Base-by-base conservation (phyloP, 352 stramenopile species). In the Phytophthora pseudosyringae region DNA sequence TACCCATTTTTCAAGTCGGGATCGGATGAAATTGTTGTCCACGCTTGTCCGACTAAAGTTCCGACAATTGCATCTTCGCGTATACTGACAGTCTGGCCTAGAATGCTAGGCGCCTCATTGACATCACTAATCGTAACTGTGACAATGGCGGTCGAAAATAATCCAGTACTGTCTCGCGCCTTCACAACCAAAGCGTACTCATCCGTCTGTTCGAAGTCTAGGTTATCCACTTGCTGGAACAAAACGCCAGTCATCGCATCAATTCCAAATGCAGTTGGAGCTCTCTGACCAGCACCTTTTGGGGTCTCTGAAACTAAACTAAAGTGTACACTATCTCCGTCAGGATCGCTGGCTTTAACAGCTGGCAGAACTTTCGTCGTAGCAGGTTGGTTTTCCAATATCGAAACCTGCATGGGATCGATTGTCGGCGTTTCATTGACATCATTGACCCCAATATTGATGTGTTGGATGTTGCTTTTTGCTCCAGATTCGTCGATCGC, bases 261-360 rank as follows among this genome's bases (percentile, higher is more conserved):
- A 51, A 89, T 74, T 3, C 35, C 71, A 64, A 89, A 89, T 18
- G 66, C 71, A 2, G 32, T 67, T 11, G 76, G 55, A 38, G 58
- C 38, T 53, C 45, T 44, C 13, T 29, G 12, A 26, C 4, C 12
- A n/a, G n/a, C 39, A n/a, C 6, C 35, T 4, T 25, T 26, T 44
- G 55, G 40, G 8, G 13, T 49, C 13, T 75, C 67, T 9, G 67
- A 71, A 46, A 64, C 21, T 11, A 75, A 43, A 35, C 49, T 71
- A 15, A 61, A 68, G 10, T 29, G 53, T 6, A 75, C 25, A 13
- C 32, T 61, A 36, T 60, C 51, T 13, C 67, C 55, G 13, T 71
- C 61, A 13, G 60, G 55, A 29, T 75, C 61, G 4, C 40, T 26
- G 11, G 55, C 67, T 28, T 56, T 58, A n/a, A 71, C 10, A 18